Evolutionary conservation across 805 yeast species (phyloP).

Genomic region (Saturnispora hagleri): DNA sequence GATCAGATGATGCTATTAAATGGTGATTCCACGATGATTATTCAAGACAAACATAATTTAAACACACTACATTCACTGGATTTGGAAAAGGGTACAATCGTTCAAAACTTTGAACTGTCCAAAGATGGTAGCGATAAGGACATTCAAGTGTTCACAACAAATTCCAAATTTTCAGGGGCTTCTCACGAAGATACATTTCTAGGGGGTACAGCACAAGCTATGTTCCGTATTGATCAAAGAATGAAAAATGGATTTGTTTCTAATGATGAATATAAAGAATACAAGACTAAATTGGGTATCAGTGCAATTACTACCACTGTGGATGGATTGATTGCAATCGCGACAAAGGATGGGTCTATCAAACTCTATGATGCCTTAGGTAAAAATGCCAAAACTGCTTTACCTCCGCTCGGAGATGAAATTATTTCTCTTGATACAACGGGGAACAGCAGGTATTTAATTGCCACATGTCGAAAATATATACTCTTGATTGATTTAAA

Average conservation of each 20-base stretch:
- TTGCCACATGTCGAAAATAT: conserved; percentile 72
- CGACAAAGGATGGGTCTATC: conserved; percentile 66
- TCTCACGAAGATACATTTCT: conserved; percentile 65
- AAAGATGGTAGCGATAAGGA: conserved; percentile 29
- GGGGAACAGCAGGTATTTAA: conserved; percentile 70
- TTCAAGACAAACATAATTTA: conserved; percentile 43
- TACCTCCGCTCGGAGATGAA: conserved; percentile 79
- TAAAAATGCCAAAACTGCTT: conserved; percentile 60
- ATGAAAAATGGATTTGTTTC: conserved; percentile 49
- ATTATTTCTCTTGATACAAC: conserved; percentile 61
- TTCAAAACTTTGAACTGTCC: conserved; percentile 73
- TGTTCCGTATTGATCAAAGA: conserved; percentile 80
- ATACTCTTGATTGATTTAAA: conserved; percentile 60
- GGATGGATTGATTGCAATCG: conserved; percentile 66
- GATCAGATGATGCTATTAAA: conserved; percentile 65
- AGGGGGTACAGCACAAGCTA: conserved; percentile 55
- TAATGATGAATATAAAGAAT: conserved; percentile 42
- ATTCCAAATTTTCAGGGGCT: conserved; percentile 64
- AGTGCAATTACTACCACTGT: conserved; percentile 62
- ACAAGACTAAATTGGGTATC: conserved; percentile 48
- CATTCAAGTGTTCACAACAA: conserved; percentile 55
- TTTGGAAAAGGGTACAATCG: conserved; percentile 64
- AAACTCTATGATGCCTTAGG: conserved; percentile 68
- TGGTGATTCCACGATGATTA: conserved; percentile 58
- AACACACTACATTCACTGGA: conserved; percentile 63